Percentiles rank a stretch among this genome's conserved stretches.
These are phyloP conservation scores for Botrytis byssoidea DNA, from an alignment of 2,329 filamentous ascomycete genomes.

Conservation along the genomic window DNA sequence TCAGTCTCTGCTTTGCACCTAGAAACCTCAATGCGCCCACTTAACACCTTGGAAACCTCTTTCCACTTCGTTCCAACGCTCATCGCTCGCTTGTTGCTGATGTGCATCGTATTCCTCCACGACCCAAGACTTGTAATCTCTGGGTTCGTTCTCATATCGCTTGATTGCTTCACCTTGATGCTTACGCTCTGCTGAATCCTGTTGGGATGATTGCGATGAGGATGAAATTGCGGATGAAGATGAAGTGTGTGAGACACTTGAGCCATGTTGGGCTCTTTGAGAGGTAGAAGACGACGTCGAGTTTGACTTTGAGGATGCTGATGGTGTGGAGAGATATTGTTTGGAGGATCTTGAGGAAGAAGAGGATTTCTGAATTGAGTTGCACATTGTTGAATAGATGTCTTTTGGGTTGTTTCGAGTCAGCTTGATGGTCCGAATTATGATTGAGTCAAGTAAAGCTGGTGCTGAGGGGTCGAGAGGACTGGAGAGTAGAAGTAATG, in stretches of 20 bases:
- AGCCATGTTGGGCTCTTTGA: conserved; percentile 2
- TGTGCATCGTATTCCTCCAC: conserved; percentile 28
- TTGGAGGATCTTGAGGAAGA: conserved; percentile 5
- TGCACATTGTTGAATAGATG: not conserved
- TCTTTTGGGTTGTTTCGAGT: not conserved
- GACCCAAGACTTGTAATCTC: conserved; percentile 26
- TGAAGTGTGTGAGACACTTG: not conserved
- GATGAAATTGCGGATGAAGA: not conserved
- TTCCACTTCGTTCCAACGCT: conserved; percentile 18
- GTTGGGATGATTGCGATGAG: not conserved
- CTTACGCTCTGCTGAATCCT: not conserved
- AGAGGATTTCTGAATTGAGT: conserved; percentile 5
- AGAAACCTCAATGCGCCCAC: not conserved
- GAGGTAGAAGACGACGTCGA: conserved; percentile 11
- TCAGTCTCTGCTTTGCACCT: not conserved
- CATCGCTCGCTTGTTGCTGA: conserved; percentile 23
- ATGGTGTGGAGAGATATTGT: not conserved
- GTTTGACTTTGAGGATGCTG: not conserved
- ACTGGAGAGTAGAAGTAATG: not conserved
- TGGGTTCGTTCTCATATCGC: conserved; percentile 20
- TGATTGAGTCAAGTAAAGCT: not conserved
- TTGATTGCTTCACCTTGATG: conserved; percentile 1
- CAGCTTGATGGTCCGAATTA: not conserved
- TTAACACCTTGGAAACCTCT: conserved; percentile 17
- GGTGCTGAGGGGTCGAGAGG: not conserved